phyloP scores from a whole-genome alignment of 371 early-diverging fungal species.

The Parasitella parasitica region DNA sequence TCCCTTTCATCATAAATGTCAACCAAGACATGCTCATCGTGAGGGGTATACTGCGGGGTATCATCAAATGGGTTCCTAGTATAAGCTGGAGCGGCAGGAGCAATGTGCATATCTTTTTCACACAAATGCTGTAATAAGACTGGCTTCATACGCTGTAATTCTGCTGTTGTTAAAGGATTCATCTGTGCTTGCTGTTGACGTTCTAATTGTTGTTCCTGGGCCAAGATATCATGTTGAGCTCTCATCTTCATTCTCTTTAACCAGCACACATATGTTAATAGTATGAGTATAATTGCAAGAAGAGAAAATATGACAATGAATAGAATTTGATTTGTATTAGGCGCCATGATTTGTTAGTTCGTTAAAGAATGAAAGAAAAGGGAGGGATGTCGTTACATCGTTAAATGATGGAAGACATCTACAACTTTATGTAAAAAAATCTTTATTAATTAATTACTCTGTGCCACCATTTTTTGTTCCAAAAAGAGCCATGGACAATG shows the following conservation, averaged over 20 bases:
- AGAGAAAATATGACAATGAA: constrained; percentile 24
- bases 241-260: constrained; percentile 19
- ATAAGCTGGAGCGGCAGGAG: neutral
- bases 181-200: constrained; percentile 7
- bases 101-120: constrained; percentile 4
- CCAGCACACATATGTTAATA: constrained; percentile 23
- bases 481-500: constrained; percentile 12
- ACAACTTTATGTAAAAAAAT: too few relatives aligned
- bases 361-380: neutral
- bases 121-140: constrained; percentile 21
- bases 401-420: neutral
- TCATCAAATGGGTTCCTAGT: constrained; percentile 13
- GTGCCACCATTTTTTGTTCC: constrained; percentile 5
- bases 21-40: constrained; percentile 5
- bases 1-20: constrained; percentile 19
- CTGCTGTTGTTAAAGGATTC: constrained; percentile 1
- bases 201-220: constrained; percentile 17
- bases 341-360: neutral
- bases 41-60: constrained; percentile 20
- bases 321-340: constrained; percentile 21
- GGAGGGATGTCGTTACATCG: neutral
- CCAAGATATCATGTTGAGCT: constrained; percentile 11
- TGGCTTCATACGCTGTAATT: constrained; percentile 24
- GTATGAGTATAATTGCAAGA: constrained; percentile 11
- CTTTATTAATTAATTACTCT: constrained; percentile 12